Base-by-base conservation (phyloP, 805 yeast genomes). In the Candida hispaniensis region DNA sequence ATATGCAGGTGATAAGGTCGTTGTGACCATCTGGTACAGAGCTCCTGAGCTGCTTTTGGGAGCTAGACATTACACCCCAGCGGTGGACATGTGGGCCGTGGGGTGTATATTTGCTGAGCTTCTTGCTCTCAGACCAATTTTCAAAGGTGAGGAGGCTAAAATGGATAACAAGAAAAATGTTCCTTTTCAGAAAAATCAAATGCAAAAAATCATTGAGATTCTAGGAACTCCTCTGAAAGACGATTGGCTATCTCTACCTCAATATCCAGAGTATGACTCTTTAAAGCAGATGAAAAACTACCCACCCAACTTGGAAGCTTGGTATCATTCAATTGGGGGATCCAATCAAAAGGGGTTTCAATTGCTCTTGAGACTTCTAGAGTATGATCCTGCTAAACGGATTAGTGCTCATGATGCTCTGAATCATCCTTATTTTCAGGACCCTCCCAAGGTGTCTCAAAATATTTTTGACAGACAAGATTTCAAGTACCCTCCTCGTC, bases 81-180 rank as follows among this genome's bases (percentile, higher is more conserved):
- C 94, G 0, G 75, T 91, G 32, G 94, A 91, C 59, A 55, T 81
- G 20, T 86, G 97, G 97, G 94, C 97, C 0, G 82, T 81, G 4
- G 97, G 97, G 0, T 86, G 96, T 54, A 86, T 86, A 4, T 61
- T 88, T 46, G 97, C 95, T 0, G 99, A 91, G 52, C 60, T 91
- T 34, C 61, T 91, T 9, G 81, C 94, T 1, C 58, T 91, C 18
- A 61, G 94, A 47, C 99, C 99, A 0, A 76, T 91, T 7, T 91
- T 91, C 61, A 91, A 91, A 55, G 98, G 98, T 36, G 98, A 91
- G 57, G 99, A 91, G 52, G 91, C 94, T 9, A 88, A 88, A 48
- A 79, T 88, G 69, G 97, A 86, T 54, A 80, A 79, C 46, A 88
- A 85, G 51, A 34, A 30, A 15, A 78, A 75, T 39, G 86, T 88